Conservation (phyloP, 129 eudicot genomes). For the Solidago caesia region DNA sequence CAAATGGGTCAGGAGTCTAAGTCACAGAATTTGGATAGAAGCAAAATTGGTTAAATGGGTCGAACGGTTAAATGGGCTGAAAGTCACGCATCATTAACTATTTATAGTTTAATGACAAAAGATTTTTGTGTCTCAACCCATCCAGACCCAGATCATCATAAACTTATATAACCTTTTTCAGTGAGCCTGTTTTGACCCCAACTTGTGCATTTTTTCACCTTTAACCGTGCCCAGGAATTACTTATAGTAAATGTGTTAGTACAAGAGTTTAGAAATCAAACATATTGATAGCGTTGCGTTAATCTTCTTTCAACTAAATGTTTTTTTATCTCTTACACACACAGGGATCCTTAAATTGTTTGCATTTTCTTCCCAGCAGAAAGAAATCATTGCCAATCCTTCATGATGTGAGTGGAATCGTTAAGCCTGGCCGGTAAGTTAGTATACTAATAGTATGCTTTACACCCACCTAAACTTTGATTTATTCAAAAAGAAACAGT, state of each 20-base stretch:
- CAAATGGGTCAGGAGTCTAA: neutral
- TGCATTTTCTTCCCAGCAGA: slow-evolving; percentile 53
- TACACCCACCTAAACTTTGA: neutral
- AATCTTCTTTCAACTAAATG: neutral
- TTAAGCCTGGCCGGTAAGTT: slow-evolving; percentile 68
- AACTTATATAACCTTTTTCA: too few species aligned
- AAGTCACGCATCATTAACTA: neutral
- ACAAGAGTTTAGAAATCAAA: neutral
- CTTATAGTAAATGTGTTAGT: too few species aligned
- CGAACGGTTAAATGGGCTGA: too few species aligned
- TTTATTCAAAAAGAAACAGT: too few species aligned
- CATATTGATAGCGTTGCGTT: neutral
- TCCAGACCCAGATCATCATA: neutral
- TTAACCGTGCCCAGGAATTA: neutral
- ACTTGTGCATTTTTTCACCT: neutral
- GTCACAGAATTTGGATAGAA: too few species aligned
- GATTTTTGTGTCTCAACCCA: neutral
- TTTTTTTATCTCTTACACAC: neutral
- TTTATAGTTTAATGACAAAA: neutral
- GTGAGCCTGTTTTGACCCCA: neutral
- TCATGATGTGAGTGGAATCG: slow-evolving; percentile 56
- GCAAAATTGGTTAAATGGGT: too few species aligned
- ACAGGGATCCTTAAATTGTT: slow-evolving; percentile 50
- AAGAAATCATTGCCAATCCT: slow-evolving; percentile 60
- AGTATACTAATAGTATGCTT: neutral